Percentiles rank a stretch among this genome's conserved stretches.
Evolutionary conservation across 768 basidiomycete species (phyloP).

Genomic region (Tricholoma flavovirens): DNA sequence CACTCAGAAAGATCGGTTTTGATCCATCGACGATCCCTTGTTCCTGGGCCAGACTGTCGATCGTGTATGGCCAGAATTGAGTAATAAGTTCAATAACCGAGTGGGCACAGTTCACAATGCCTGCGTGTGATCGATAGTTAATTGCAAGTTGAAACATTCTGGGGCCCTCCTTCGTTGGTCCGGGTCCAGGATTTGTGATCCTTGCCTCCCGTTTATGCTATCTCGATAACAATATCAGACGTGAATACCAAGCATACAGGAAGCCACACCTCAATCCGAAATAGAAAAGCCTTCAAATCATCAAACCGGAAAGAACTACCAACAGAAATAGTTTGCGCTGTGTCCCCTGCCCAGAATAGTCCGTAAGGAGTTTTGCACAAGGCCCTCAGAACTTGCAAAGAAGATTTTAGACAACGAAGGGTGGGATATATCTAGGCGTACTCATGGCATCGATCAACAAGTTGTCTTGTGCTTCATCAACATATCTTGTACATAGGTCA

Average conservation of each 20-base stretch:
- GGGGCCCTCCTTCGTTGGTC: constrained; percentile 6
- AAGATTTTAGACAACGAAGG: neutral
- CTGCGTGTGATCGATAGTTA: constrained; percentile 69
- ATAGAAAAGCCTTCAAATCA: constrained; percentile 63
- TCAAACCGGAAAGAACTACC: constrained; percentile 71
- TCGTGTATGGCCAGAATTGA: constrained; percentile 56
- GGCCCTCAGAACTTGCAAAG: constrained; percentile 45
- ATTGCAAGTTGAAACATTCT: constrained; percentile 50
- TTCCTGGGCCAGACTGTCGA: constrained; percentile 55
- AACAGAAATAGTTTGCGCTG: constrained; percentile 70
- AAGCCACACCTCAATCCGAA: constrained; percentile 48
- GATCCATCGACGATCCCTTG: constrained; percentile 46
- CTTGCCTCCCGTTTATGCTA: constrained; percentile 11
- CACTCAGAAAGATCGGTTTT: constrained; percentile 53
- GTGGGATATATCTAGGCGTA: constrained; percentile 22
- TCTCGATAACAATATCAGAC: neutral
- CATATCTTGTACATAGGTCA: constrained; percentile 41
- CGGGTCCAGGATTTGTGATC: neutral
- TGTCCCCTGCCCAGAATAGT: constrained; percentile 76
- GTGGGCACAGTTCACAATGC: constrained; percentile 67
- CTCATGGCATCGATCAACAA: constrained; percentile 57
- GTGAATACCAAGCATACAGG: neutral
- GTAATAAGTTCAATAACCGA: constrained; percentile 58
- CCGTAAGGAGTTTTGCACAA: constrained; percentile 61
- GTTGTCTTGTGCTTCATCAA: constrained; percentile 73